Percentiles rank a stretch among this genome's conserved stretches.
Conservation (phyloP, 768 basidiomycete species). For the Phallus indusiatus region DNA sequence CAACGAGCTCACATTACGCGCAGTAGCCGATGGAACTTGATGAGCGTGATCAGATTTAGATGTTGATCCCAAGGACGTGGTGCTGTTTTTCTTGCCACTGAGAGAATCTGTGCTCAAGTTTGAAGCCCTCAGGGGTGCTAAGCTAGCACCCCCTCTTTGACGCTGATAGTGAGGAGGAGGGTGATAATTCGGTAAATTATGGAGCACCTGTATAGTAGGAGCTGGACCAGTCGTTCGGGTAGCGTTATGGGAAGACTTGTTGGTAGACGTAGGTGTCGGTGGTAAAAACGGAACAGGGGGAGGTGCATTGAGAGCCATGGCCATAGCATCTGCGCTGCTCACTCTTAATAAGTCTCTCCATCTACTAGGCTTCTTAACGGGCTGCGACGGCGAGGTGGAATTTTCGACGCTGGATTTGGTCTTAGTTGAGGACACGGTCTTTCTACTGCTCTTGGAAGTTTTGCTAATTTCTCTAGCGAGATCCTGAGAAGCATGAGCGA, state of each 20-base stretch:
- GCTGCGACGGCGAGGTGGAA: slow-evolving; percentile 15
- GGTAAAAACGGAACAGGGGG: slow-evolving; percentile 4
- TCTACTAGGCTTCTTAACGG: slow-evolving; percentile 70
- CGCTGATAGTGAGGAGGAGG: background rate
- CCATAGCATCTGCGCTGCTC: slow-evolving; percentile 24
- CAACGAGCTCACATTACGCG: slow-evolving; percentile 65
- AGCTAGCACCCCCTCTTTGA: slow-evolving; percentile 5
- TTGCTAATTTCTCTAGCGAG: slow-evolving; percentile 79
- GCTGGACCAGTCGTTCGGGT: background rate
- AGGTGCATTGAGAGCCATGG: slow-evolving; percentile 1
- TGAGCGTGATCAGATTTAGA: slow-evolving; percentile 16
- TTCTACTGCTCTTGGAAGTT: slow-evolving; percentile 22
- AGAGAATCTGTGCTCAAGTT: background rate
- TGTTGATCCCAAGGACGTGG: background rate
- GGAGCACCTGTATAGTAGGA: background rate
- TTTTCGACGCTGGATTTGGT: background rate
- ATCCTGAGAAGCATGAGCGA: slow-evolving; percentile 73
- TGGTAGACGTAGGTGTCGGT: background rate
- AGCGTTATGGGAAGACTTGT: background rate
- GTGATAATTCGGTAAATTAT: background rate
- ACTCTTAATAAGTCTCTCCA: slow-evolving; percentile 76
- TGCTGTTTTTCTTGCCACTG: background rate
- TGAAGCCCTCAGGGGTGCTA: background rate
- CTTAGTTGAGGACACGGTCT: background rate
- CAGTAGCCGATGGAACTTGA: slow-evolving; percentile 43